phyloP scores from a whole-genome alignment of 1,139 yeast genomes.

The Pneumocystis oryctolagi region DNA sequence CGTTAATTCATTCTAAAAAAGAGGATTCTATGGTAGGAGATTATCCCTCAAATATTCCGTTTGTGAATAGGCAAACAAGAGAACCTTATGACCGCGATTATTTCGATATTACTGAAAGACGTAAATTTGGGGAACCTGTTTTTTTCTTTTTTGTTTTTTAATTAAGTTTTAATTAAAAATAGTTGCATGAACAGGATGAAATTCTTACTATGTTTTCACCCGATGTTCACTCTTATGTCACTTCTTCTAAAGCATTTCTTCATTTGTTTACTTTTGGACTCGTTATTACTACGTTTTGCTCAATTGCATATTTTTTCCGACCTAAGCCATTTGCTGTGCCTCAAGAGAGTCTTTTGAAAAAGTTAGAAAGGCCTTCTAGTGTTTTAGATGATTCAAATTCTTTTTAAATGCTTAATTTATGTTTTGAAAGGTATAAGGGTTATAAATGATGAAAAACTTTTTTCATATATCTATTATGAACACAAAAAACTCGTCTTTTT shows the following conservation, averaged over 20 bases:
- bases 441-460: not conserved
- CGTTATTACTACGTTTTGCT: slow-evolving; percentile 40
- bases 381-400: not conserved
- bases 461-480: not conserved
- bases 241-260: slow-evolving; percentile 46
- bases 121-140: slow-evolving; percentile 58
- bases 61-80: slow-evolving; percentile 41
- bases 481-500: not conserved
- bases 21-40: slow-evolving; percentile 25
- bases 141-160: slow-evolving; percentile 2
- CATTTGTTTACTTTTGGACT: slow-evolving; percentile 40
- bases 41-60: slow-evolving; percentile 33
- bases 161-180: not conserved
- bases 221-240: slow-evolving; percentile 48
- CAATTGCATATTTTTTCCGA: slow-evolving; percentile 40
- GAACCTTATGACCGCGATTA: slow-evolving; percentile 52
- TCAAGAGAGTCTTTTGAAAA: slow-evolving; percentile 38
- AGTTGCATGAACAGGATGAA: slow-evolving; percentile 52
- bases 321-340: slow-evolving; percentile 70
- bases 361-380: not conserved
- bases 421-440: not conserved
- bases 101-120: slow-evolving; percentile 69
- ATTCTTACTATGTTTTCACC: slow-evolving; percentile 78
- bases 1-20: not conserved
- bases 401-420: not conserved